Evolutionary conservation across 495 filamentous ascomycete genomes (phyloP).

Genomic region (Cudoniella acicularis): DNA sequence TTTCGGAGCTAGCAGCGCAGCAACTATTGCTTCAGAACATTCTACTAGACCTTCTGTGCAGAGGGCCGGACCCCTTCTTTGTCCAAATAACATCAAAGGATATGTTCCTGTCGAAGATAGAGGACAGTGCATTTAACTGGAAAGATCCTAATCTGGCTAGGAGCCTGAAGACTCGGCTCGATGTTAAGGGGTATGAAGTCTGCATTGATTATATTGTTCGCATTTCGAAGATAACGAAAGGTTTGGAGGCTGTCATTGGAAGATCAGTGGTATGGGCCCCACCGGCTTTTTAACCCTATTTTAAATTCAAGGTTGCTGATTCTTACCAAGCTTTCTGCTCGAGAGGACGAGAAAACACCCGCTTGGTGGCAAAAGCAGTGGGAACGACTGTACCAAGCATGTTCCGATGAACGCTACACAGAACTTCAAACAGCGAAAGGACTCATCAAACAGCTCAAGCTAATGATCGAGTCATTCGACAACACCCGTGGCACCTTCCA

Average conservation of each 20-base stretch:
- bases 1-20: not conserved
- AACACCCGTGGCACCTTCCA: no score
- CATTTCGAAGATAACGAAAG: no score
- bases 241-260: no score
- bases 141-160: not conserved
- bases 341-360: no score
- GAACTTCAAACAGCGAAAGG: not conserved
- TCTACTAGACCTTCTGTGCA: not conserved
- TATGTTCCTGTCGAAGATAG: not conserved
- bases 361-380: no score
- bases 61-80: not conserved
- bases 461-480: not conserved
- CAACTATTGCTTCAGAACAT: not conserved
- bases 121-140: not conserved
- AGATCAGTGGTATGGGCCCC: no score
- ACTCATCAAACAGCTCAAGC: not conserved
- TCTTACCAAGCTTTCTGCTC: no score
- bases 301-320: no score
- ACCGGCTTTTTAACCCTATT: no score
- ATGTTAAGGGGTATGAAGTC: no score
- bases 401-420: not conserved
- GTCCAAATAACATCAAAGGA: not conserved
- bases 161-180: not conserved
- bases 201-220: no score
- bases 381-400: not conserved